Base-by-base conservation (phyloP, 495 filamentous ascomycete species). In the Penicillium maclennaniae region DNA sequence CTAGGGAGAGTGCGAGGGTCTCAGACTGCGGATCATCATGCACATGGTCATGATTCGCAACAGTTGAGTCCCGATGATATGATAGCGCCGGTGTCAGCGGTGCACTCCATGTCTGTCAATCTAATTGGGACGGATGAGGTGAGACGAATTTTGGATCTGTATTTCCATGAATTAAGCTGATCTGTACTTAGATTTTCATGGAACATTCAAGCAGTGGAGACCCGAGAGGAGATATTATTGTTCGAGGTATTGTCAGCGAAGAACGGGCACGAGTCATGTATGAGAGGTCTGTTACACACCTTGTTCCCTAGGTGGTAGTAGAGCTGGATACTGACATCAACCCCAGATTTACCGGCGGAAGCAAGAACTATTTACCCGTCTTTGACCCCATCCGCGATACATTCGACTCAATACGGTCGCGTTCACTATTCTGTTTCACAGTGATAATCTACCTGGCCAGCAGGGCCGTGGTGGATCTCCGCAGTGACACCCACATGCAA, bases 351-450 rank as follows among this genome's bases (percentile, higher is more conserved):
- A 60, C 66, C n/a, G 61, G 56, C 6, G 69, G 70, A 7, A 73
- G 69, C 40, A 75, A 72, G 34, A 73, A 75, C 49, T 75, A 65
- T 36, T 49, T 75, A 2, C 59, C 62, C 26, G 59, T 75, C 3
- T 75, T 75, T 27, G 72, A 75, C 39, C 72, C 72, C 8, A 73
- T 75, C 31, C 66, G 72, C 26, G 72, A 75, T 37, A 75, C 72
- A 21, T 75, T 75, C 21, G 72, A 75, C 46, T 75, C 72, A 5
- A 67, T 75, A 40, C 65, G 72, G 6, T 72, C 69, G 40, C 69
- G 72, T 12, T 75, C 72, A 1, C 53, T 75, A 23, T 75, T 75
- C 27, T 75, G 72, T 48, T 75, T 75, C 28, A 71, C 72, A 0
- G 72, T 75, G 1, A 73, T 75, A 8, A 68, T 75, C 21, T 75